These are phyloP conservation scores for Pyronema omphalodes DNA, from an alignment of 495 filamentous ascomycete genomes.

Conservation along the genomic window DNA sequence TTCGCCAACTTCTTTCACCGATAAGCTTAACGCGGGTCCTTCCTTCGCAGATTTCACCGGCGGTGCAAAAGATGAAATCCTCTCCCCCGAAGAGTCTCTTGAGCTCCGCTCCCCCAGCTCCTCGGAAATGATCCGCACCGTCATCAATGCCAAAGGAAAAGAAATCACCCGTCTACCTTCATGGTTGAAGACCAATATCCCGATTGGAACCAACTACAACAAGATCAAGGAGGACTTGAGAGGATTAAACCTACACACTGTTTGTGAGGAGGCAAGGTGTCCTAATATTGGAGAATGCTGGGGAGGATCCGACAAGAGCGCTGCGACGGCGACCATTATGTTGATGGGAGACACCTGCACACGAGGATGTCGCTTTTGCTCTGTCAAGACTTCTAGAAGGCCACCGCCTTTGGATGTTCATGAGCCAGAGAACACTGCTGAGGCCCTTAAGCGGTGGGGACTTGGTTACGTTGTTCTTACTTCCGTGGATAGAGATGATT, in stretches of 20 bases:
- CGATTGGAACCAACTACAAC: constrained; percentile 62
- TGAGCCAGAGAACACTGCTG: constrained; percentile 90
- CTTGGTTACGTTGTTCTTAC: constrained; percentile 92
- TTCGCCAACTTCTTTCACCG: constrained; percentile 52
- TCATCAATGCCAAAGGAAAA: constrained; percentile 65
- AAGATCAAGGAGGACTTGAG: constrained; percentile 84
- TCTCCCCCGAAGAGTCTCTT: constrained; percentile 40
- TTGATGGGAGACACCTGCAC: constrained; percentile 98
- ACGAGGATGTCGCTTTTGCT: constrained; percentile 89
- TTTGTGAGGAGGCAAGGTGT: constrained; percentile 93
- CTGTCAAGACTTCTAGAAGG: constrained; percentile 66
- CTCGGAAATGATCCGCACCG: constrained; percentile 53
- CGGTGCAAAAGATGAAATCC: constrained; percentile 23
- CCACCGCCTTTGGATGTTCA: constrained; percentile 81
- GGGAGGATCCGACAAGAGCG: constrained; percentile 72
- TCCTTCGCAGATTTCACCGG: constrained; percentile 68
- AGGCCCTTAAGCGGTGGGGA: constrained; percentile 82
- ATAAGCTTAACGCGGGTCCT: constrained; percentile 62
- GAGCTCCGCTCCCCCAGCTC: constrained; percentile 11
- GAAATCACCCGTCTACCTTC: constrained; percentile 78
- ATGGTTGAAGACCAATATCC: constrained; percentile 94
- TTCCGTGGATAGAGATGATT: constrained; percentile 79
- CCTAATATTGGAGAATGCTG: constrained; percentile 97
- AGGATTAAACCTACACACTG: constrained; percentile 77
- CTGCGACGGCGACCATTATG: constrained; percentile 97